Evolutionary conservation across 495 filamentous ascomycete genomes (phyloP).

Genomic region (Penicillium desertorum): DNA sequence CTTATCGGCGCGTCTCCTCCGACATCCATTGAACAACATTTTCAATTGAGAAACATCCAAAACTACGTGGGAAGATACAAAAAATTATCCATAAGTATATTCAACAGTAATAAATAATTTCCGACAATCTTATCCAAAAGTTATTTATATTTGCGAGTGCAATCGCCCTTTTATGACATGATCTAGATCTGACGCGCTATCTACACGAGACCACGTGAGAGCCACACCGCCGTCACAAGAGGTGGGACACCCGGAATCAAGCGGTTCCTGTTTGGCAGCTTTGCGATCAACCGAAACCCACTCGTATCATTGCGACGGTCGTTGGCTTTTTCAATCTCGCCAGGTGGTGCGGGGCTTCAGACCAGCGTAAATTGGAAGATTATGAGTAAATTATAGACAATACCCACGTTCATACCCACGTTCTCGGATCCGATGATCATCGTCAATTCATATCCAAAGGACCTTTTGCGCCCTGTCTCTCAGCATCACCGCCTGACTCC

Average conservation of each 20-base stretch:
- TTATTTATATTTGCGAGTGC: neutral
- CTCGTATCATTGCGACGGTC: slow-evolving; percentile 25
- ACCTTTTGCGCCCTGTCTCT: slow-evolving; percentile 11
- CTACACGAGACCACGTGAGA: slow-evolving; percentile 32
- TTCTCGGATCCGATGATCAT: slow-evolving; percentile 17
- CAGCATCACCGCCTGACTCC: slow-evolving; percentile 11
- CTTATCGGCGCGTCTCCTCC: slow-evolving; percentile 31
- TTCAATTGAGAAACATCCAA: neutral
- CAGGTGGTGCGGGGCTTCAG: neutral
- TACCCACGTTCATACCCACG: slow-evolving; percentile 5
- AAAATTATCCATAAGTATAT: neutral
- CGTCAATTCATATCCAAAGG: neutral
- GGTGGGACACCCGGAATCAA: slow-evolving; percentile 24
- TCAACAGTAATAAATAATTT: neutral
- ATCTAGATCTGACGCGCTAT: slow-evolving; percentile 25
- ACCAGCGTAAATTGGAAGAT: neutral
- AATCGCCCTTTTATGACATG: slow-evolving; percentile 19
- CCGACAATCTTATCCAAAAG: neutral
- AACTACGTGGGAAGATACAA: neutral
- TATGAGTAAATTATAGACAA: slow-evolving; percentile 2
- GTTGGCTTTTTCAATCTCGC: slow-evolving; percentile 12
- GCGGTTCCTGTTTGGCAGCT: slow-evolving; percentile 31
- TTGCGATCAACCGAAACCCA: slow-evolving; percentile 31
- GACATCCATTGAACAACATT: slow-evolving; percentile 6
- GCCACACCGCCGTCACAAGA: slow-evolving; percentile 24